Evolutionary conservation across 345 rosid species (phyloP), one percentile per base, ranked within the genome.

Genomic region (Triadica sebifera): DNA sequence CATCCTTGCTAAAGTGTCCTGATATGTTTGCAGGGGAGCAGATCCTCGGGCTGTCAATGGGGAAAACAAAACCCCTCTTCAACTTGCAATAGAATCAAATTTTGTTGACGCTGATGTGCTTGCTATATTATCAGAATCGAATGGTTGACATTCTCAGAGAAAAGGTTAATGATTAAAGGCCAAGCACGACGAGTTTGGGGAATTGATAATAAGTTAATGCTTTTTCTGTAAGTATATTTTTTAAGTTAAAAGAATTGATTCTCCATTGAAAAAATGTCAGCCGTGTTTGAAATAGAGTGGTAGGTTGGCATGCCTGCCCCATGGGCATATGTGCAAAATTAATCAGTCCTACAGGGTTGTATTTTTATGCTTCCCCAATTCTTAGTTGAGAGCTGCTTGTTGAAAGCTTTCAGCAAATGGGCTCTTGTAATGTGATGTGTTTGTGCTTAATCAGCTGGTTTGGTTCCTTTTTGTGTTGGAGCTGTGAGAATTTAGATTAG

Each of bases 21-120:
- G 39, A 65, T 61, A 39, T 64, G 65, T 69, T 73, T 77, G 76
- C 94, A 95, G 99, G 89, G 99, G 98, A 72, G 96, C 99, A 22
- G 87, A 95, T 82, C 88, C 86, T 15, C 85, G 84, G 49, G 91
- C 89, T 9, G 69, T 87, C 16, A 87, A 79, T 63, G 78, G 82
- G 8, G 93, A 90, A 71, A 97, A 93, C 50, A 91, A 93, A 81
- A 82, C 81, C 4, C 80, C 90, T 49, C 84, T 85, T n/a, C 87
- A 91, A 59, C 81, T 91, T 20, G 95, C 91, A 22, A 71, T 78
- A 53, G 90, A 87, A 69, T 86, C 88, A 0, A 86, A 86, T 41
- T 87, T 91, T 68, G 78, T 72, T 3, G 93, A 94, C 67, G 24
- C 56, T 66, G 98, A 92, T 55, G 85, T 91, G 41, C 90, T 92